phyloP scores from a whole-genome alignment of 139 green algal species.

The Chlamydomonas incerta region DNA sequence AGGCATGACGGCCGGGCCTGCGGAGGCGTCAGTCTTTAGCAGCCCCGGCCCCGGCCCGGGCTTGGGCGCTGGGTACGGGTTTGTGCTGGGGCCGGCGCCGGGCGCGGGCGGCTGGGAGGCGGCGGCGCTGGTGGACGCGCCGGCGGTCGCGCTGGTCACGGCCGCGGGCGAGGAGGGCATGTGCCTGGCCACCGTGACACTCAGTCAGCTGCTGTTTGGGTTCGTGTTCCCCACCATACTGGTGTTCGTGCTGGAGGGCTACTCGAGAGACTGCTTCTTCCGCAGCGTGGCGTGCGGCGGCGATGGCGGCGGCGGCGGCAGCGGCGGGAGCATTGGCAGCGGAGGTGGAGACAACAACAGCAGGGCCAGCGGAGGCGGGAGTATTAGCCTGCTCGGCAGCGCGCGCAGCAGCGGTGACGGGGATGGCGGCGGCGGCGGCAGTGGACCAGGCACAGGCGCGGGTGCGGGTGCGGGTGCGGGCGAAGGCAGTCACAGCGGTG shows the following conservation, averaged over 20 bases:
- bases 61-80: too few relatives aligned
- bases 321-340: neutral
- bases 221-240: slow-evolving; percentile 17
- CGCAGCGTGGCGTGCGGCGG: neutral
- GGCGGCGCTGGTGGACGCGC: too few relatives aligned
- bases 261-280: neutral
- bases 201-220: neutral
- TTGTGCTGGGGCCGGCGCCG: too few relatives aligned
- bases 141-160: neutral
- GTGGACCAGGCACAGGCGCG: neutral
- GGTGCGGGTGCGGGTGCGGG: neutral
- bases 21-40: too few relatives aligned
- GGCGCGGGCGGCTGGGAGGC: too few relatives aligned
- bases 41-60: too few relatives aligned
- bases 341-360: neutral
- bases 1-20: too few relatives aligned
- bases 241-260: neutral
- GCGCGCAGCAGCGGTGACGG: neutral
- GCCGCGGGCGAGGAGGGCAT: neutral
- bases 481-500: too few relatives aligned
- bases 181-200: neutral
- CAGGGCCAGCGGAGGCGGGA: neutral
- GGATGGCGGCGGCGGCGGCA: too few relatives aligned
- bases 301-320: neutral
- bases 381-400: neutral